Base-by-base conservation (phyloP, 225 moss, liverwort and hornwort genomes). In the Lunularia cruciata region DNA sequence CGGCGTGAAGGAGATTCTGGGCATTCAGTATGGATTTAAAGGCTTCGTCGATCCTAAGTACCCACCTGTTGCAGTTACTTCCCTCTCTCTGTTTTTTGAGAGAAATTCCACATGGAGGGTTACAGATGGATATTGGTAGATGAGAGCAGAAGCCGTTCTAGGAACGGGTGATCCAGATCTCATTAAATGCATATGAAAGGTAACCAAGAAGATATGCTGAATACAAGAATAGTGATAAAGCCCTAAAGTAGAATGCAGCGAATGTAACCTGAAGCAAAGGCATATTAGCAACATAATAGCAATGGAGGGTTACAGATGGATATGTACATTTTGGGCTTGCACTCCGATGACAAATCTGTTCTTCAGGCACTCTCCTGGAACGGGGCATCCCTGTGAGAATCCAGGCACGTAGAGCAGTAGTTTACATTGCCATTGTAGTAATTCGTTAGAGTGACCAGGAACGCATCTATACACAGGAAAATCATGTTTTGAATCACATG, bases 21-120 rank as follows among this genome's bases (percentile, higher is more conserved):
- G 95, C 37, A 78, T 95, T 74, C 92, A 90, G 31, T 95, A 92
- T 69, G 95, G 92, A 23, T 95, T 92, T 60, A 88, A 84, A 67
- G 95, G 95, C 75, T 95, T 95, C 67, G 86, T 90, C 39, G 95
- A 92, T 73, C 84, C 88, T 73, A 86, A 86, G 84, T 89, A 90
- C 35, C 91, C 94, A 7, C 94, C 94, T 47, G 78, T 91, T 47
- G 83, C 80, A 89, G 94, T 94, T 52, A 80, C 34, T 68, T 73
- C 65, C 68, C 71, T 77, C 74, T 73, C 81, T 82, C 77, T 71
- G 66, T 77, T 77, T 71, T 54, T 79, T 65, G 57, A 78, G 72
- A 72, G 42, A 61, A 32, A 49, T 47, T 70, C 59, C 66, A 40
- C 54, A 66, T 57, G 72, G 72, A 65, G 63, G 69, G 40, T 69